Evolutionary conservation across 805 yeast genomes (phyloP), one percentile per base, ranked within the genome.

Genomic region (Komagataella populi): DNA sequence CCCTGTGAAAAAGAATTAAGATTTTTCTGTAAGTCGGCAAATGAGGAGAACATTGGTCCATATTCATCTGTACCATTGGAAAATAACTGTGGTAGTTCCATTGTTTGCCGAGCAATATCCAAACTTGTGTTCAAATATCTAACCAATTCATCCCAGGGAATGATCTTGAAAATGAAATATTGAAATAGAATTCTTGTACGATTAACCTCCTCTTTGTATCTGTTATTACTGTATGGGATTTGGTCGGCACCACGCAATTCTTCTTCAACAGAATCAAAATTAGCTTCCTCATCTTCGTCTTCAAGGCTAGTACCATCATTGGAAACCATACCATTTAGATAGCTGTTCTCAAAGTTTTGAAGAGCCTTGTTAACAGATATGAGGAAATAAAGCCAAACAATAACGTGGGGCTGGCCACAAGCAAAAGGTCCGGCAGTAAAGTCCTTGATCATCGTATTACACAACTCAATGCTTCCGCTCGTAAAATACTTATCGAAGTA

Each of bases 331-430:
- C 39, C 39, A 30, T 30, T 30, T 10, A 30, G 5, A 10, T 30
- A 80, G 68, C 10, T 70, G 65, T 53, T 67, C 70, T 1, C 81
- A 48, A 65, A 65, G 46, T 64, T 65, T 44, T 70, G 67, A 5
- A 74, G 62, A 6, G 83, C 80, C 53, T 78, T 73, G 2, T 85
- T 84, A 24, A 83, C 67, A 0, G 91, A 73, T 10, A 81, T 68
- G 20, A 87, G 65, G 58, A 84, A 87, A 59, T 87, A 84, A 6
- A 84, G 65, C 88, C 91, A 85, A 1, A 88, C 83, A 47, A 86
- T 71, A 2, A 82, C 71, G 69, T 87, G 95, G 10, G 90, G 82
- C 53, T 82, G 79, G 46, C 78, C 71, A 7, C 20, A 17, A 20
- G 20, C 46, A 18, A 44, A 18, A 2, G 95, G 93, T 0, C 93